Evolutionary conservation across 2,329 filamentous ascomycete species (phyloP), one percentile per base, ranked within the genome.

Genomic region (Paracamarosporium sp.): DNA sequence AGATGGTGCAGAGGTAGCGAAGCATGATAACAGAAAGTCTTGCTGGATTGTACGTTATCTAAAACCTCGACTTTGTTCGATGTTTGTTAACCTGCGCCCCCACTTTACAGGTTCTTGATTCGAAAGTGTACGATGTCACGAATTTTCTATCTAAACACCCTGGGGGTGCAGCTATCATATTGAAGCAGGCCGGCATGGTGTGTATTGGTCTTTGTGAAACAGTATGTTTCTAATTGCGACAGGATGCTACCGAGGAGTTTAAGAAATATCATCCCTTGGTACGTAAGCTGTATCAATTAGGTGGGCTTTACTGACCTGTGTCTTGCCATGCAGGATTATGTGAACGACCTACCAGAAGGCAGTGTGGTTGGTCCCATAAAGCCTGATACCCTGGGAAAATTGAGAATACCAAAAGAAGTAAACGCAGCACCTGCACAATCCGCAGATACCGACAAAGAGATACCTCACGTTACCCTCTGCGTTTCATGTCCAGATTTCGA

Each of bases 121-220:
- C 83, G 33, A 84, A 85, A 61, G 86, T 90, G 5, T 90, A 88
- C 77, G 85, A 91, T 71, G 76, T 91, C 30, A 88, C 86, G 4
- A 80, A 83, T 13, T 91, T 91, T 68, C 78, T 86, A 5, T 80
- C 81, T 7, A 79, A 86, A 48, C 86, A 88, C 71, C 86, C 86
- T 3, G 86, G 87, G n/a, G 86, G 86, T 22, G 76, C 85, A n/a
- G 63, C 69, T 1, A 73, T 75, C 3, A 65, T 76, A 20, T 57
- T 76, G 59, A 73, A 67, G 57, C 67, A 75, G 46, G 81, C 77
- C 41, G 83, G 85, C 81, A 72, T 68, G 24, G 72, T 75, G 31
- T 33, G 50, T 27, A n/a, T 25, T 36, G 12, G 25, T 22, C n/a
- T 25, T 4, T 27, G 2, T 11, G 27, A 9, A 17, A 11, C 13